Percentiles rank a stretch among this genome's conserved stretches.
Conservation (phyloP, 2,329 filamentous ascomycete genomes). For the Chrysosporium keratinophilum region DNA sequence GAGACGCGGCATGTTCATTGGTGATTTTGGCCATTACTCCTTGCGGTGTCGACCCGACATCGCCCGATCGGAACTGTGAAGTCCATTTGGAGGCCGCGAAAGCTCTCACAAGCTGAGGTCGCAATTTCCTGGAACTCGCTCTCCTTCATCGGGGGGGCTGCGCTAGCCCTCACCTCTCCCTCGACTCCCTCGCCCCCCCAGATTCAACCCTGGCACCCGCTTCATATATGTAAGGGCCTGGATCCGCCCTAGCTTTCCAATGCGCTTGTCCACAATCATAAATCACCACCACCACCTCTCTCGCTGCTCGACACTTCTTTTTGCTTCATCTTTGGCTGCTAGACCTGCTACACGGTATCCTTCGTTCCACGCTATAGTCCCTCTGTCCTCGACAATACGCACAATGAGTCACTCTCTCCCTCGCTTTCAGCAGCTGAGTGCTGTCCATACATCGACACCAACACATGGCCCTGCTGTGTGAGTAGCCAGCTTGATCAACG, state of each 20-base stretch:
- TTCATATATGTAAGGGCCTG: slow-evolving; percentile 9
- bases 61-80: slow-evolving; percentile 6
- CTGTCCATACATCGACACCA: slow-evolving; percentile 29
- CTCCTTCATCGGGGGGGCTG: slow-evolving; percentile 1
- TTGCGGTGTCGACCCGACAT: slow-evolving; percentile 9
- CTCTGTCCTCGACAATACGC: slow-evolving; percentile 1
- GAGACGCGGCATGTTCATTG: background rate
- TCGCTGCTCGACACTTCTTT: slow-evolving; percentile 4
- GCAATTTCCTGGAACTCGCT: slow-evolving; percentile 10
- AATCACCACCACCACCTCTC: background rate
- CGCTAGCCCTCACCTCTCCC: background rate
- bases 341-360: background rate
- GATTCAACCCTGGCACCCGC: background rate
- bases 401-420: slow-evolving; percentile 14
- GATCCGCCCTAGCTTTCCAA: slow-evolving; percentile 9
- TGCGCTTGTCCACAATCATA: slow-evolving; percentile 6
- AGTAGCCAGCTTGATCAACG: slow-evolving; percentile 14
- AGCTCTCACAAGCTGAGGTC: slow-evolving; percentile 9
- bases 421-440: slow-evolving; percentile 27
- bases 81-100: background rate
- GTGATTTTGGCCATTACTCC: slow-evolving; percentile 2
- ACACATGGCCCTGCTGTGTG: slow-evolving; percentile 28
- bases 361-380: background rate
- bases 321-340: background rate
- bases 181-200: background rate